Base-by-base conservation (phyloP, 169 alveolate species). In the Plasmodium vinckei region DNA sequence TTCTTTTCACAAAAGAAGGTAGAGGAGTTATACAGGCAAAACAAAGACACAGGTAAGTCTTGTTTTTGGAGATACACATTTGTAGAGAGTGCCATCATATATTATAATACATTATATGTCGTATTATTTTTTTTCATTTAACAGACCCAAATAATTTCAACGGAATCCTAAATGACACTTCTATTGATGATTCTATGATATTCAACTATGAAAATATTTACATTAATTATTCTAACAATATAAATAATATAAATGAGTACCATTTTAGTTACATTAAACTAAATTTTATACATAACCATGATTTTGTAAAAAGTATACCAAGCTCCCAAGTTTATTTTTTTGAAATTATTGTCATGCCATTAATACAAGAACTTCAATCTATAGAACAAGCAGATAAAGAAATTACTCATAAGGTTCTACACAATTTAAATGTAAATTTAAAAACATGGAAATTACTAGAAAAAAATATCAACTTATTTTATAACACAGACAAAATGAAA, bases 1-100 rank as follows among this genome's bases (percentile, higher is more conserved):
- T 97, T 96, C 82, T 96, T 95, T 95, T 72, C 92, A 25, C 99
- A 97, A 79, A 98, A 98, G 19, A 94, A 87, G 64, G 95, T 89
- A n/a, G 96, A 93, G 67, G 91, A 91, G 60, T 19, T 79, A 5
- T 61, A 79, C 49, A 68, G 61, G 53, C 47, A 73, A 23, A 79
- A 79, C 15, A 79, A 79, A 60, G 68, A 70, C 61, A 79, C 54
- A 49, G 89, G 89, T 79, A 70, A 25, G 68, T 5, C 15, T 12
- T 17, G 0, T 4, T 27, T 27, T 27, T 33, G 42, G 42, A 33
- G 5, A 33, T 33, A 33, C 7, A 33, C 5, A 33, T 33, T 33
- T 7, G 7, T 33, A 33, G 12, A 5, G 7, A 17, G 49, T 60
- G 64, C 1, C 47, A n/a, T 51, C 3, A 15, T 51, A 15, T 51